phyloP scores from a whole-genome alignment of 352 stramenopile genomes.

The Phytopythium vexans region DNA sequence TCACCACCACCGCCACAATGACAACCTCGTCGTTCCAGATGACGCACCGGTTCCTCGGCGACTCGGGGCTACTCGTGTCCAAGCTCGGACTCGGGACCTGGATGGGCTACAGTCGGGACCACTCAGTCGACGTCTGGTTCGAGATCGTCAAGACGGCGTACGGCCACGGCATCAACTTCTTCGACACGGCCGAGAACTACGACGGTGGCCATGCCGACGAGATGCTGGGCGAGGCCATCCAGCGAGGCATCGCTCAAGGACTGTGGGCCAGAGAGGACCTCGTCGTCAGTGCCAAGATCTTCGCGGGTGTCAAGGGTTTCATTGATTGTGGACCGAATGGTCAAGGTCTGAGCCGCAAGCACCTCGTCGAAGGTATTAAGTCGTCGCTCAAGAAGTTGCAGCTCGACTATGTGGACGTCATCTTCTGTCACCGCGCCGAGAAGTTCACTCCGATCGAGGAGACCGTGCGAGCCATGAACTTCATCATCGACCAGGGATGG shows the following conservation, averaged over 20 bases:
- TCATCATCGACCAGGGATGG: conserved; percentile 42
- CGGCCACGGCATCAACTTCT: conserved; percentile 47
- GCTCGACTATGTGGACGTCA: conserved; percentile 41
- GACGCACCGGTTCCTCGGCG: conserved; percentile 13
- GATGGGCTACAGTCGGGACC: conserved; percentile 30
- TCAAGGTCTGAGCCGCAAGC: conserved; percentile 24
- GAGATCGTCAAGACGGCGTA: conserved; percentile 29
- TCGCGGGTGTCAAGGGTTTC: conserved; percentile 14
- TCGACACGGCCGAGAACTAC: conserved; percentile 32
- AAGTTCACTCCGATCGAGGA: conserved; percentile 45
- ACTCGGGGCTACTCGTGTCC: conserved; percentile 33
- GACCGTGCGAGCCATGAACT: conserved; percentile 47
- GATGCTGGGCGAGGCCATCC: conserved; percentile 1
- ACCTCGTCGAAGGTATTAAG: conserved; percentile 41
- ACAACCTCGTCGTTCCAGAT: too few relatives aligned
- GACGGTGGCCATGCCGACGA: conserved; percentile 1
- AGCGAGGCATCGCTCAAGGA: conserved; percentile 21
- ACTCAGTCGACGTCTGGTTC: conserved; percentile 27
- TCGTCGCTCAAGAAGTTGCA: conserved; percentile 30
- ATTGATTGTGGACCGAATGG: conserved; percentile 11
- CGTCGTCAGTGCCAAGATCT: conserved; percentile 39
- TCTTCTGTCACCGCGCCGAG: conserved; percentile 51
- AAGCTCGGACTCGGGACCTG: conserved; percentile 24
- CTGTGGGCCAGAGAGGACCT: conserved; percentile 15
- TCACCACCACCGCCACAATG: too few relatives aligned